Percentiles rank a stretch among this genome's conserved stretches.
Conservation (phyloP, 1,284 basidiomycete species). For the Agroathelia rolfsii region DNA sequence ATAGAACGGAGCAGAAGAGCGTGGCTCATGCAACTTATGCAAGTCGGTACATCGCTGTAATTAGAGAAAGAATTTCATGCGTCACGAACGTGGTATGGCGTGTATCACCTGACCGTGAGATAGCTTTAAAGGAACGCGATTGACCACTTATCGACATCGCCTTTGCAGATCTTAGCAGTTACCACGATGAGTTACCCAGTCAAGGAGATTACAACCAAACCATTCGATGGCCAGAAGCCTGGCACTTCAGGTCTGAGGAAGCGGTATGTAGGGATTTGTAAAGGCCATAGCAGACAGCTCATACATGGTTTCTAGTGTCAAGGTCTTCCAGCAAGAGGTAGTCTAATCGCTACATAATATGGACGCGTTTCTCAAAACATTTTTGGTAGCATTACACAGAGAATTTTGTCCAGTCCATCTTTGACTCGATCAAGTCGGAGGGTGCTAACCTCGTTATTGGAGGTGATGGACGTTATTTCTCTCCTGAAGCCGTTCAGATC, state of each 20-base stretch:
- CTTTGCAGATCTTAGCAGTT: conserved; percentile 1
- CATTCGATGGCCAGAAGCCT: conserved; percentile 87
- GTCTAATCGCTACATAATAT: conserved; percentile 14
- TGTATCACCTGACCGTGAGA: too few relatives aligned
- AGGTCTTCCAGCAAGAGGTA: conserved; percentile 86
- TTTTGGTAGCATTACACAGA: conserved; percentile 84
- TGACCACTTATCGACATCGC: too few relatives aligned
- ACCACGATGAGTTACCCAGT: conserved; percentile 33
- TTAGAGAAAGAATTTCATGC: too few relatives aligned
- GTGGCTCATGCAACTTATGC: too few relatives aligned
- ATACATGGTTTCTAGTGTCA: conserved; percentile 50
- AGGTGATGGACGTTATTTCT: conserved; percentile 94
- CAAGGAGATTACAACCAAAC: conserved; percentile 62
- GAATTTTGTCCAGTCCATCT: conserved; percentile 95
- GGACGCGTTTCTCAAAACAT: conserved; percentile 10
- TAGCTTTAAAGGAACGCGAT: too few relatives aligned
- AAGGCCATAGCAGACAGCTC: conserved; percentile 7
- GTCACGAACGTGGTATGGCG: too few relatives aligned
- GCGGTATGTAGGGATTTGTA: conserved; percentile 40
- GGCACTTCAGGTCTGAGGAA: conserved; percentile 93
- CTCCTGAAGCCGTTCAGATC: conserved; percentile 81
- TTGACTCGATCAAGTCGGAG: conserved; percentile 79
- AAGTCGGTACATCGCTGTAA: too few relatives aligned
- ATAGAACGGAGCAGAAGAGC: too few relatives aligned
- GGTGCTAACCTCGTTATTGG: conserved; percentile 90